Evolutionary conservation across 2,329 filamentous ascomycete species (phyloP).

Genomic region (Thermochaetoides dissita): DNA sequence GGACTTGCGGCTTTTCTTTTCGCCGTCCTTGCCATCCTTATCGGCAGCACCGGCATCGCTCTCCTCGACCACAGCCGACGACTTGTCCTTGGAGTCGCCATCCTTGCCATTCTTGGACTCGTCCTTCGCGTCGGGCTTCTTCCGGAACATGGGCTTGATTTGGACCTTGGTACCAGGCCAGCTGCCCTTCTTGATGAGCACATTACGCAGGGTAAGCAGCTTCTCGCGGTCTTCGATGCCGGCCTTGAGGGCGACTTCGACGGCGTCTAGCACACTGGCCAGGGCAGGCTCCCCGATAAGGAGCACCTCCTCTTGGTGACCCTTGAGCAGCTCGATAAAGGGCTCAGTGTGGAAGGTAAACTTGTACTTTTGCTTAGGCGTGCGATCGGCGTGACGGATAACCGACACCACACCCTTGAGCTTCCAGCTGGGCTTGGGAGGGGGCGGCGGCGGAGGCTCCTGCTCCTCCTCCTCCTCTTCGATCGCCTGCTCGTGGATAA

Average conservation of each 20-base stretch:
- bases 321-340: constrained; percentile 87
- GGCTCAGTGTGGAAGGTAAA: constrained; percentile 96
- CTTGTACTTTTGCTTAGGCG: constrained; percentile 98
- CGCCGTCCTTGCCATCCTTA: constrained; percentile 3
- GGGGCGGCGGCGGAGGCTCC: constrained; percentile 48
- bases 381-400: constrained; percentile 89
- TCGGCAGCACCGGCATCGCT: constrained; percentile 10
- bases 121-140: constrained; percentile 28
- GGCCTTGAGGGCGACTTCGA: constrained; percentile 63
- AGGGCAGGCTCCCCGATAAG: constrained; percentile 84
- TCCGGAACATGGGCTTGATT: constrained; percentile 98
- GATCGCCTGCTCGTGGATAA: constrained; percentile 22
- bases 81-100: constrained; percentile 15
- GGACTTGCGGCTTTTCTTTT: constrained; percentile 24
- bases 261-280: constrained; percentile 76
- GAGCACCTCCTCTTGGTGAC: constrained; percentile 90
- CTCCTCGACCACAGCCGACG: constrained; percentile 6
- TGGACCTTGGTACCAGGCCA: constrained; percentile 97
- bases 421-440: constrained; percentile 90
- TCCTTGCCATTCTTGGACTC: neutral
- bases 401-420: constrained; percentile 95
- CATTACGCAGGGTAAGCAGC: constrained; percentile 71
- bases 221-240: constrained; percentile 77
- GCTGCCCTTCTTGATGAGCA: constrained; percentile 78
- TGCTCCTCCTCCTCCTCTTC: constrained; percentile 20